Percentiles rank a stretch among this genome's conserved stretches.
Evolutionary conservation across 768 basidiomycete genomes (phyloP).

Genomic region (Suillus plorans): DNA sequence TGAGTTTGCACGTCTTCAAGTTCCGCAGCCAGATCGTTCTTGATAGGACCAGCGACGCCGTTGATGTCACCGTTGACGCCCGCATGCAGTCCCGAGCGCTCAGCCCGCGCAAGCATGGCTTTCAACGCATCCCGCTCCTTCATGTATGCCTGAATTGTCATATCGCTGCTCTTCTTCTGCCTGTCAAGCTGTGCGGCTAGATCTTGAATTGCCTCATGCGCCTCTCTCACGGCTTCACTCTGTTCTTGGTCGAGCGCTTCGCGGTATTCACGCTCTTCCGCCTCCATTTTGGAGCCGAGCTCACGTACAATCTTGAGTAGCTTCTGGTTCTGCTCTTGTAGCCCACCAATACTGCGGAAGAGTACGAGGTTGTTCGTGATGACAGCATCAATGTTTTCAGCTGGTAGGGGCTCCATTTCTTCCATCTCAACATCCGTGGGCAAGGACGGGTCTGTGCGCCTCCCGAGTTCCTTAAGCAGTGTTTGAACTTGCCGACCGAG

Average conservation of each 20-base stretch:
- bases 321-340: slow-evolving; percentile 94
- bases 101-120: slow-evolving; percentile 63
- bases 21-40: slow-evolving; percentile 52
- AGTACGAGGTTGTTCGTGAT: slow-evolving; percentile 89
- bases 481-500: slow-evolving; percentile 82
- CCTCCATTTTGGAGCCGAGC: slow-evolving; percentile 82
- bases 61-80: slow-evolving; percentile 35
- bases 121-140: slow-evolving; percentile 88
- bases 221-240: slow-evolving; percentile 79
- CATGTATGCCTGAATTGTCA: slow-evolving; percentile 75
- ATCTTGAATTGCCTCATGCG: slow-evolving; percentile 81
- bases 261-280: slow-evolving; percentile 74
- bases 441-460: slow-evolving; percentile 82
- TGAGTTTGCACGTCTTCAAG: slow-evolving; percentile 73
- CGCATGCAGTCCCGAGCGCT: slow-evolving; percentile 24
- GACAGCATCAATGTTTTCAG: slow-evolving; percentile 67
- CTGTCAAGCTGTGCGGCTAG: slow-evolving; percentile 76
- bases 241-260: slow-evolving; percentile 73
- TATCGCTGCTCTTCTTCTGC: slow-evolving; percentile 69
- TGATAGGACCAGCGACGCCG: slow-evolving; percentile 16
- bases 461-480: slow-evolving; percentile 75
- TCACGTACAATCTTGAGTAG: slow-evolving; percentile 81
- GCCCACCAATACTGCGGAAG: slow-evolving; percentile 72
- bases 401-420: slow-evolving; percentile 43
- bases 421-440: slow-evolving; percentile 65